Conservation (phyloP, 352 stramenopile species). For the Globisporangium uncinulatum region DNA sequence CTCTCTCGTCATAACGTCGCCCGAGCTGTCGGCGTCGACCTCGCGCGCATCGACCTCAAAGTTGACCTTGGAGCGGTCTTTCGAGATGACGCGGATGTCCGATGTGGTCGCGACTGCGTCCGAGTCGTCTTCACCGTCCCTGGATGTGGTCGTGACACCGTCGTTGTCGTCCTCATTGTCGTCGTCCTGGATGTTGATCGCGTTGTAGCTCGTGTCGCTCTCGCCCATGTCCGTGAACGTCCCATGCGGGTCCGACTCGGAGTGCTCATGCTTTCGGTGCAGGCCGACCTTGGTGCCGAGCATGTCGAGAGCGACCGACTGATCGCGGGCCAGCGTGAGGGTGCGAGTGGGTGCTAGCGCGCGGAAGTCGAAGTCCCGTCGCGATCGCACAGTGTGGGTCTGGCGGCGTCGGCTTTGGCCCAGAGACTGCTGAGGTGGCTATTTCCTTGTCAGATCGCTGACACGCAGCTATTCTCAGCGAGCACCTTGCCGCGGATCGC, state of each 20-base stretch:
- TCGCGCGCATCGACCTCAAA: conserved; percentile 8
- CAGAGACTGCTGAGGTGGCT: too few species aligned
- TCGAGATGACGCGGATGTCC: neutral
- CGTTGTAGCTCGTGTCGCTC: conserved; percentile 14
- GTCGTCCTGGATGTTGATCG: conserved; percentile 11
- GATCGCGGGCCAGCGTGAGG: neutral
- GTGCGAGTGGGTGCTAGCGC: neutral
- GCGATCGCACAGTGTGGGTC: too few species aligned
- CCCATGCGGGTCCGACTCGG: neutral
- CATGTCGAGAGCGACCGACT: neutral
- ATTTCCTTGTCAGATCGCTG: too few species aligned
- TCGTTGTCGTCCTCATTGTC: neutral
- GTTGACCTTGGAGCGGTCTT: conserved; percentile 5
- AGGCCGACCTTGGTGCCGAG: conserved; percentile 9
- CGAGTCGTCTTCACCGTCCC: neutral
- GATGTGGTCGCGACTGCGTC: neutral
- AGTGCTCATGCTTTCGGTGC: conserved; percentile 4
- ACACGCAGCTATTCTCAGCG: too few species aligned
- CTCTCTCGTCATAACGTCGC: conserved; percentile 11
- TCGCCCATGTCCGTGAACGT: conserved; percentile 14
- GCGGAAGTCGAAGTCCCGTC: conserved; percentile 2
- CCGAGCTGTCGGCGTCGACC: conserved; percentile 1
- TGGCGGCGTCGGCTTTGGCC: too few species aligned
- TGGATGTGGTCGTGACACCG: neutral
- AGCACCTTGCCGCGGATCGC: too few species aligned